Evolutionary conservation across 192 early-diverging fungal genomes (phyloP), one percentile per base, ranked within the genome.

Genomic region (Coemansia sp.): DNA sequence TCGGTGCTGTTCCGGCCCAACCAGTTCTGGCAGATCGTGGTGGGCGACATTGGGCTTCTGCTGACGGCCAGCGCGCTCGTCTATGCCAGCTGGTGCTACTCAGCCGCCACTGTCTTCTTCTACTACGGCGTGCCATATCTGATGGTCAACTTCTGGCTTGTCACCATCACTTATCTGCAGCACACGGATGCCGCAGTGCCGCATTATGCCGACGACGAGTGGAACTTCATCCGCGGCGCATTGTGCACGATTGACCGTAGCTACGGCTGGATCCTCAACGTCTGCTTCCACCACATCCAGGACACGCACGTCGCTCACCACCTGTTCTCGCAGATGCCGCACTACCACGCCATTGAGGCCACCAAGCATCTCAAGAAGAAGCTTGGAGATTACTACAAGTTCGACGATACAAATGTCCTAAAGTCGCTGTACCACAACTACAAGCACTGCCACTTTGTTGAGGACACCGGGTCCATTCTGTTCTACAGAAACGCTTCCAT

Each of bases 241-340:
- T 84, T 95, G 52, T 89, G 87, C 73, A 93, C 94, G 48, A 88
- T 98, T 23, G 96, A 98, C 75, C 92, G 95, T 50, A 90, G 91
- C 65, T 96, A 88, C 69, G 95, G 96, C 49, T 84, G 82, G 76
- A 75, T 95, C 73, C 85, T 98, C 69, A 91, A 98, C 75, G 73
- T 86, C 68, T 92, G 93, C 78, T 81, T 91, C 72, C 90, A 90
- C 71, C 85, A 88, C 67, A 95, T 95, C 71, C 84, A 89, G 43
- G 93, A 96, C 71, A 94, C 94, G 4, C 95, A 98, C 72, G 95
- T 98, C 19, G 94, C 91, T 9, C 97, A 98, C 76, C 97, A 98
- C 73, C 77, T 95, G 66, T 98, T 97, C 86, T 93, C 92, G 10
- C 92, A 89, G n/a, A 98, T 98, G 95, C 97, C 97, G 11, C 94